Evolutionary conservation across 805 yeast species (phyloP), one percentile per base, ranked within the genome.

Genomic region (Metschnikowia continentalis): DNA sequence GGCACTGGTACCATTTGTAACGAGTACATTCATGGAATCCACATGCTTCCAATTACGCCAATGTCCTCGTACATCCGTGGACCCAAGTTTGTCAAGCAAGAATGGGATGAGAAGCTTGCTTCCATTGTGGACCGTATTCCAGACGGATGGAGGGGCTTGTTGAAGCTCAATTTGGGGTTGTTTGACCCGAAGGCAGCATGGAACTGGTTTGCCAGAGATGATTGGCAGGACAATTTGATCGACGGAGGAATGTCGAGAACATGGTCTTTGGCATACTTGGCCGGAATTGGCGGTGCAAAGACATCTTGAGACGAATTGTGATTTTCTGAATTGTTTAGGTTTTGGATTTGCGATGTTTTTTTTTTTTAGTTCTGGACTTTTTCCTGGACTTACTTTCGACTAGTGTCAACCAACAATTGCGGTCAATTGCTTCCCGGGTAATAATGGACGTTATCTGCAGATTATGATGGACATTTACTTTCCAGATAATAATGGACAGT

Each of bases 171-270:
- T 64, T 74, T 78, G 49, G 96, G 96, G 0, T 69, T 91, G 17
- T 79, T 68, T 60, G 88, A 90, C 62, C 91, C 97, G 0, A 58
- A 64, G 35, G 50, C 76, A 6, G 65, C 76, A 1, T 74, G 77
- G 77, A 55, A 63, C 35, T 74, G 76, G 76, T 74, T 73, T 58
- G 63, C 83, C 1, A 63, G 79, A 33, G 58, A 71, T 5, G 71
- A 69, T 49, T 90, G 88, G 77, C 63, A 72, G 42, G 69, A 71
- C n/a, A 60, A 65, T 3, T 78, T 76, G 56, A 78, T 91, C 44
- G 97, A 91, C 61, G 80, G 81, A 51, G 97, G 97, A 2, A 92
- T 90, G 76, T 83, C 92, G 26, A 71, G 83, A 54, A 86, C 97
- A 0, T 90, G 96, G 96, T 84, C 91, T 11, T 72, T 90, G 55